A percentile compares a stretch with the other conserved stretches of the same genome.
phyloP scores from a whole-genome alignment of 2,329 filamentous ascomycete species.

The Emergomyces orientalis region DNA sequence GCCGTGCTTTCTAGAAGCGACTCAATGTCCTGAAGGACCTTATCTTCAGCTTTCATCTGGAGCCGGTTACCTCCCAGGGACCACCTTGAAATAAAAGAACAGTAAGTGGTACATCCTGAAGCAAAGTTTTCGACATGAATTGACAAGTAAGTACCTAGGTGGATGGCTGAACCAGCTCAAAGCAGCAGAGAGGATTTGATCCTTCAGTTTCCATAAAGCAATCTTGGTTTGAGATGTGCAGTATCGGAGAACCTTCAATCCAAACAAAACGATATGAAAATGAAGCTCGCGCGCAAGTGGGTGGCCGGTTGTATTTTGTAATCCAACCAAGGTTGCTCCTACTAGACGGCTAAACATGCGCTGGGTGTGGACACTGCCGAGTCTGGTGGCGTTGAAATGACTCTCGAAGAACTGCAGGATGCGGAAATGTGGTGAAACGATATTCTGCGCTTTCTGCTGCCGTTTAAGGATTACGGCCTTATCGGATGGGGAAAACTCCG shows the following conservation, averaged over 20 bases:
- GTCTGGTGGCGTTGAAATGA: conserved; percentile 86
- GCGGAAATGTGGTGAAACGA: conserved; percentile 77
- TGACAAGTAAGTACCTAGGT: conserved; percentile 45
- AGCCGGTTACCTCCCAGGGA: conserved; percentile 90
- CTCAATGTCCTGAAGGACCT: conserved; percentile 67
- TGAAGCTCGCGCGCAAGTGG: conserved; percentile 87
- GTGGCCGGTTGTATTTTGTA: conserved; percentile 63
- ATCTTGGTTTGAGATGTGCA: conserved; percentile 55
- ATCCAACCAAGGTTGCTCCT: conserved; percentile 64
- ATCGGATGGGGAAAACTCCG: conserved; percentile 89
- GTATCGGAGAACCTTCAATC: conserved; percentile 64
- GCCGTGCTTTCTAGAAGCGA: conserved; percentile 55
- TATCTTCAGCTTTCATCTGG: conserved; percentile 86
- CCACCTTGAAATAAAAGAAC: conserved; percentile 49
- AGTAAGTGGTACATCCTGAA: conserved; percentile 14
- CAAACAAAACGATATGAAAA: conserved; percentile 78
- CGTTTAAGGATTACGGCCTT: conserved; percentile 62
- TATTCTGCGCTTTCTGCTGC: conserved; percentile 69
- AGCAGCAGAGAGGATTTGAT: conserved; percentile 75
- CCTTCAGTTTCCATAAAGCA: conserved; percentile 74
- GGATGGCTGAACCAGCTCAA: conserved; percentile 79
- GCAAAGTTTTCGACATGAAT: background rate
- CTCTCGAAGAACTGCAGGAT: conserved; percentile 84
- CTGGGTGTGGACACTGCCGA: conserved; percentile 74
- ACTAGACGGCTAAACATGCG: conserved; percentile 73